Percentiles rank a stretch among this genome's conserved stretches.
Evolutionary conservation across 2,329 filamentous ascomycete species (phyloP).

Genomic region (Fusarium palustre): DNA sequence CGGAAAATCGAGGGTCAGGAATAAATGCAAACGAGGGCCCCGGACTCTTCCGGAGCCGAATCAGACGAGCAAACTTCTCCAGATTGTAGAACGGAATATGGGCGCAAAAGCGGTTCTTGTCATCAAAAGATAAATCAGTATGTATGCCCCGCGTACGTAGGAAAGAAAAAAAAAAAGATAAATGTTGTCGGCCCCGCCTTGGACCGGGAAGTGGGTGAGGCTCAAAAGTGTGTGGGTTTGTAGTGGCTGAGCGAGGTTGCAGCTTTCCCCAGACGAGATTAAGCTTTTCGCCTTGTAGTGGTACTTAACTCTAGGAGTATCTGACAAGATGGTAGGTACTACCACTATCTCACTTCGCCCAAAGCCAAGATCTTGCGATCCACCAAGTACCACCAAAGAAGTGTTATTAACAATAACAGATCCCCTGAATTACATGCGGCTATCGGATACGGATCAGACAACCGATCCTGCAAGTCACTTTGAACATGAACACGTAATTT

Average conservation of each 20-base stretch:
- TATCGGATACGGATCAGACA: neutral
- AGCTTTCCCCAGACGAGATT: slow-evolving; percentile 5
- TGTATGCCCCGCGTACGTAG: neutral
- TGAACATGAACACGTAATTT: neutral
- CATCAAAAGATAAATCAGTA: neutral
- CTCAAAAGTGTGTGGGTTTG: neutral
- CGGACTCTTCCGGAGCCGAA: slow-evolving; percentile 43
- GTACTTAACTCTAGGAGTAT: neutral
- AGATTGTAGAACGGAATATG: slow-evolving; percentile 28
- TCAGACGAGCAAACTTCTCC: slow-evolving; percentile 37
- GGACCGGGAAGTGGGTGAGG: slow-evolving; percentile 2
- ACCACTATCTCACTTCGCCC: neutral
- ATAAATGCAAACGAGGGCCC: slow-evolving; percentile 28
- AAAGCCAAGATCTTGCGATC: slow-evolving; percentile 4
- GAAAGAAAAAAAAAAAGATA: slow-evolving; percentile 1
- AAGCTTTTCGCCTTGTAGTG: slow-evolving; percentile 5
- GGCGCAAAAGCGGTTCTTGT: slow-evolving; percentile 7
- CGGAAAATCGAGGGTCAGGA: neutral
- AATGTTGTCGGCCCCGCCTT: neutral
- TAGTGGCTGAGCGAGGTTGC: neutral
- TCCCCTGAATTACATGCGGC: neutral
- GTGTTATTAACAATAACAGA: neutral
- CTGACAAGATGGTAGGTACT: neutral
- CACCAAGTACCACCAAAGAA: neutral
- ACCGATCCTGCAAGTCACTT: neutral